Evolutionary conservation across 2,329 filamentous ascomycete genomes (phyloP).

Genomic region (Penicillium occitanis): DNA sequence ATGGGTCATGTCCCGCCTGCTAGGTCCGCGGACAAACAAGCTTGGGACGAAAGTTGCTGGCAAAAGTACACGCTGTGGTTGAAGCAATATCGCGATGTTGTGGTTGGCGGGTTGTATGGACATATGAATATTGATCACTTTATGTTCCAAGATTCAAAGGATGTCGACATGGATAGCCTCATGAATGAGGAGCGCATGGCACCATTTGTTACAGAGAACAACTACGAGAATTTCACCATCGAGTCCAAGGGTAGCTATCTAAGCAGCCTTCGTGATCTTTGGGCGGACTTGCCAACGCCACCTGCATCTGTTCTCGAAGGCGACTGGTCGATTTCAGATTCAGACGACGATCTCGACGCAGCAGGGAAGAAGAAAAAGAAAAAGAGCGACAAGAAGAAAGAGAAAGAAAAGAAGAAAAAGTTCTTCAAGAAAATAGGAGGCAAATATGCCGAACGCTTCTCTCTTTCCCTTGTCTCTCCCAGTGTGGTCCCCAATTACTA

Average conservation of each 20-base stretch:
- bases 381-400: constrained; percentile 6
- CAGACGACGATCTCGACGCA: constrained; percentile 44
- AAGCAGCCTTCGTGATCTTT: constrained; percentile 71
- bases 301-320: constrained; percentile 28
- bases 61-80: constrained; percentile 94
- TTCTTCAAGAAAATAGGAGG: constrained; percentile 71
- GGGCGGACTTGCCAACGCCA: constrained; percentile 70
- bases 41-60: constrained; percentile 98
- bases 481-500: constrained; percentile 93
- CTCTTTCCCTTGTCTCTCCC: constrained; percentile 74
- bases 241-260: constrained; percentile 77
- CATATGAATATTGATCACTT: constrained; percentile 99
- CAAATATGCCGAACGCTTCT: constrained; percentile 79
- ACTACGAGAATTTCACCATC: constrained; percentile 57
- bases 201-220: constrained; percentile 20
- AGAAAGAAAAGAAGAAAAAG: constrained; percentile 49
- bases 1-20: constrained; percentile 94
- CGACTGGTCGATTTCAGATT: constrained; percentile 27
- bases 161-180: constrained; percentile 62
- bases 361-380: constrained; percentile 43
- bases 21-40: constrained; percentile 76
- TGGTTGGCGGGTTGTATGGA: constrained; percentile 76
- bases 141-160: constrained; percentile 79
- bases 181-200: constrained; percentile 25
- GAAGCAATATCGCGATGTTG: constrained; percentile 84